These are phyloP conservation scores for Zymoseptoria passerinii DNA, from an alignment of 2,329 filamentous ascomycete genomes.

Conservation along the genomic window DNA sequence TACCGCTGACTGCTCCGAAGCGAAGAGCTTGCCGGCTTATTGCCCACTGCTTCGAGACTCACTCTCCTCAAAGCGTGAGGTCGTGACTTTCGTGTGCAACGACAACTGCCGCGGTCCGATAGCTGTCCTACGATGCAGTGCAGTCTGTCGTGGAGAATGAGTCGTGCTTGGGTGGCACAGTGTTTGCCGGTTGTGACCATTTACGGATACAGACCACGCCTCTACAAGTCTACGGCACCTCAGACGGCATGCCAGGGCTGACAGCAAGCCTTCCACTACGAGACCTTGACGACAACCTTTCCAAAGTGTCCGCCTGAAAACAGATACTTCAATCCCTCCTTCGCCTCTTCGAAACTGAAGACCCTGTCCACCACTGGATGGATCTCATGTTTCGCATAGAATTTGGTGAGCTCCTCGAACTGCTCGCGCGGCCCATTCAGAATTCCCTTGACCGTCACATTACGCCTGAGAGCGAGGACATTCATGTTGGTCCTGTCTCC, in stretches of 20 bases:
- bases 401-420: slow-evolving; percentile 37
- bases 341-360: slow-evolving; percentile 32
- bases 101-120: neutral
- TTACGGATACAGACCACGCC: too few relatives aligned
- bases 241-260: too few relatives aligned
- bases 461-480: slow-evolving; percentile 44
- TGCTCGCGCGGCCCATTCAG: slow-evolving; percentile 51
- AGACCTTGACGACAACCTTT: slow-evolving; percentile 27
- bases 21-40: neutral
- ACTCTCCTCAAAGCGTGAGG: neutral
- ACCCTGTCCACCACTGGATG: slow-evolving; percentile 35
- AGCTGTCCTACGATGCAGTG: neutral
- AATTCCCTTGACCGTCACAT: slow-evolving; percentile 50
- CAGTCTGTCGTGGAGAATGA: neutral
- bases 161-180: neutral
- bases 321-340: slow-evolving; percentile 30
- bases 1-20: too few relatives aligned
- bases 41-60: neutral
- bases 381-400: slow-evolving; percentile 36
- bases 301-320: slow-evolving; percentile 34
- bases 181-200: too few relatives aligned
- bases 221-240: too few relatives aligned
- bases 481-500: slow-evolving; percentile 53
- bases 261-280: neutral
- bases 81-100: neutral